phyloP scores from a whole-genome alignment of 768 basidiomycete species.

The Steccherinum ochraceum region DNA sequence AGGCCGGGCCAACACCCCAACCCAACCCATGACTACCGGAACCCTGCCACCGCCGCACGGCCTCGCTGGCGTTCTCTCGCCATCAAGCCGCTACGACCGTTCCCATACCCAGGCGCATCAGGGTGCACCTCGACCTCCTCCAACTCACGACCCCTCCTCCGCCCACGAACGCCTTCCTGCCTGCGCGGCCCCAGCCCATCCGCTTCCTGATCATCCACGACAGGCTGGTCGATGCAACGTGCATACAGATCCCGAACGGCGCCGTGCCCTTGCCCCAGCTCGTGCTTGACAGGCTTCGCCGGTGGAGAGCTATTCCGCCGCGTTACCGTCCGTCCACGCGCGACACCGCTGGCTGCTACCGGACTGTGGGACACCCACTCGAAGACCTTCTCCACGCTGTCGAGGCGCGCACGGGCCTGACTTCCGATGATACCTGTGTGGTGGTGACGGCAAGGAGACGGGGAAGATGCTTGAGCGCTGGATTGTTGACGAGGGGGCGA shows the following conservation, averaged over 20 bases:
- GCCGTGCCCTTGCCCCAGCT: slow-evolving; percentile 15
- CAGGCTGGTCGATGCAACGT: slow-evolving; percentile 5
- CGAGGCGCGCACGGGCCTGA: slow-evolving; percentile 17
- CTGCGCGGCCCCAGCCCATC: slow-evolving; percentile 2
- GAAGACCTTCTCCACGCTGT: slow-evolving; percentile 38
- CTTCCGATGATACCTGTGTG: slow-evolving; percentile 7
- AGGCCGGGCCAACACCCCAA: too few species aligned
- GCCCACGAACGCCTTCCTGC: slow-evolving; percentile 35
- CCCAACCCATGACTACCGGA: too few species aligned
- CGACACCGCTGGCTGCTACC: slow-evolving; percentile 39
- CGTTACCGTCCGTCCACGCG: slow-evolving; percentile 13
- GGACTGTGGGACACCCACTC: slow-evolving; percentile 39
- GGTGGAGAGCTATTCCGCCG: slow-evolving; percentile 58
- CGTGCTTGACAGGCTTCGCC: slow-evolving; percentile 23
- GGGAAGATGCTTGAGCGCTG: background rate
- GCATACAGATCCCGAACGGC: slow-evolving; percentile 5
- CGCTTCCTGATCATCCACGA: slow-evolving; percentile 12
- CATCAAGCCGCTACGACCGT: slow-evolving; percentile 59
- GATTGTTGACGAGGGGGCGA: slow-evolving; percentile 15
- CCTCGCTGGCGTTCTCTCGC: slow-evolving; percentile 29
- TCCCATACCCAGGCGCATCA: slow-evolving; percentile 53
- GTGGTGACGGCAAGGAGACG: slow-evolving; percentile 6
- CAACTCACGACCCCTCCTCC: slow-evolving; percentile 48
- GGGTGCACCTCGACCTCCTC: slow-evolving; percentile 29
- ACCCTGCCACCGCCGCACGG: background rate